Evolutionary conservation across 768 basidiomycete species (phyloP).

Genomic region (Auricularia auricula-judae): DNA sequence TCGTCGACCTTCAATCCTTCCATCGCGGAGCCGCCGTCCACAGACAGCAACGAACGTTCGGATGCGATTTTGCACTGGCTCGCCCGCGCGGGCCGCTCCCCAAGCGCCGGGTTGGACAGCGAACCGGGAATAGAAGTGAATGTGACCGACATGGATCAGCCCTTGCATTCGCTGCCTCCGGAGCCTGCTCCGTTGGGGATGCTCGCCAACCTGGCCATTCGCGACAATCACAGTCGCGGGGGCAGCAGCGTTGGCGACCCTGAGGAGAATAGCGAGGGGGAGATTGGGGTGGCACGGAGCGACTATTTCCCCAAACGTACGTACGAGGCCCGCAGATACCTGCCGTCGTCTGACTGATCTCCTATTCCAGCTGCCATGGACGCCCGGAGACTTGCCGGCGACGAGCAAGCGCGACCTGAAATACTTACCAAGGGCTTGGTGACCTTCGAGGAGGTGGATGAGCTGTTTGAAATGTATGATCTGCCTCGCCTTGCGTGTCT

Average conservation of each 20-base stretch:
- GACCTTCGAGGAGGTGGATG: constrained; percentile 66
- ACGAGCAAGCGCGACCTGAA: constrained; percentile 64
- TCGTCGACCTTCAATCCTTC: neutral
- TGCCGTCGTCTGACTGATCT: neutral
- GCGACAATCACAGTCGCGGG: constrained; percentile 30
- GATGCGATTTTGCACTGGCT: constrained; percentile 1
- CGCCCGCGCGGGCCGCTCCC: neutral
- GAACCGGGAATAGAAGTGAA: neutral
- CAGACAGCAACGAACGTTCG: neutral
- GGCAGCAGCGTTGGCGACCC: constrained; percentile 8
- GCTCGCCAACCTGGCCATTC: constrained; percentile 60
- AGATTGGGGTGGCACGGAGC: constrained; percentile 1
- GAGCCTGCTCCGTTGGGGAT: constrained; percentile 65
- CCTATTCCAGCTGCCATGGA: neutral
- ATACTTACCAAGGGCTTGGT: constrained; percentile 74
- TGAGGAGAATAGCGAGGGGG: constrained; percentile 1
- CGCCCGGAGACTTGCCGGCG: constrained; percentile 59
- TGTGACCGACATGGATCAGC: constrained; percentile 1
- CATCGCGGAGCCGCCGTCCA: neutral
- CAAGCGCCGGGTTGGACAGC: neutral
- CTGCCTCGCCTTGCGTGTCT: constrained; percentile 1
- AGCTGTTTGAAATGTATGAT: constrained; percentile 73
- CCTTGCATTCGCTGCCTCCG: constrained; percentile 37
- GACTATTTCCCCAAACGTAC: constrained; percentile 1
- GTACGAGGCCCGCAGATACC: neutral